Conservation (phyloP, 345 rosid species). For the Pistacia integerrima region DNA sequence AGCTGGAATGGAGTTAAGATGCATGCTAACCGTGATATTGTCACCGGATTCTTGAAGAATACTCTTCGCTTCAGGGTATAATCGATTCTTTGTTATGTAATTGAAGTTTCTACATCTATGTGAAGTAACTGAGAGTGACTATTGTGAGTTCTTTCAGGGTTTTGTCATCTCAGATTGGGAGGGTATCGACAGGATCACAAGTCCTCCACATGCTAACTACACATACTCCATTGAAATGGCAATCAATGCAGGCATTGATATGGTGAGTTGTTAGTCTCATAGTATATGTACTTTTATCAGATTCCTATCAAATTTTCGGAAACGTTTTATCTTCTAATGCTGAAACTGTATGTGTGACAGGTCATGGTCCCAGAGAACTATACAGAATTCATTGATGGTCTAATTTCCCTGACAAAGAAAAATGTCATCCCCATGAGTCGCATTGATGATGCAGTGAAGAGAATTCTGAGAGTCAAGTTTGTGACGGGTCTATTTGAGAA, state of each 20-base stretch:
- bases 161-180: conserved; percentile 71
- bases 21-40: conserved; percentile 63
- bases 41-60: conserved; percentile 78
- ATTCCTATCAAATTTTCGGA: background rate
- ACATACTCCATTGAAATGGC: conserved; percentile 50
- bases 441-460: conserved; percentile 65
- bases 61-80: conserved; percentile 68
- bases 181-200: conserved; percentile 69
- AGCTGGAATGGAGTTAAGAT: conserved; percentile 91
- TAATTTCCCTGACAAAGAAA: conserved; percentile 43
- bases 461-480: conserved; percentile 69
- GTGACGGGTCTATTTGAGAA: conserved; percentile 63
- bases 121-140: conserved; percentile 7
- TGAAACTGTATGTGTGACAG: conserved; percentile 9
- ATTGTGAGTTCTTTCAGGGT: conserved; percentile 39
- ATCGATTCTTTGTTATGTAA: background rate
- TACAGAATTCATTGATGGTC: conserved; percentile 49
- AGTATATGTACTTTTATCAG: conserved; percentile 1
- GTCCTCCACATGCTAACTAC: conserved; percentile 65
- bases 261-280: conserved; percentile 37
- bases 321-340: background rate
- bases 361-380: conserved; percentile 61
- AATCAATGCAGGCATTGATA: conserved; percentile 63
- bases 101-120: background rate
- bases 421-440: conserved; percentile 56